phyloP scores from a whole-genome alignment of 2,329 filamentous ascomycete species.

The Beauveria brongniartii region DNA sequence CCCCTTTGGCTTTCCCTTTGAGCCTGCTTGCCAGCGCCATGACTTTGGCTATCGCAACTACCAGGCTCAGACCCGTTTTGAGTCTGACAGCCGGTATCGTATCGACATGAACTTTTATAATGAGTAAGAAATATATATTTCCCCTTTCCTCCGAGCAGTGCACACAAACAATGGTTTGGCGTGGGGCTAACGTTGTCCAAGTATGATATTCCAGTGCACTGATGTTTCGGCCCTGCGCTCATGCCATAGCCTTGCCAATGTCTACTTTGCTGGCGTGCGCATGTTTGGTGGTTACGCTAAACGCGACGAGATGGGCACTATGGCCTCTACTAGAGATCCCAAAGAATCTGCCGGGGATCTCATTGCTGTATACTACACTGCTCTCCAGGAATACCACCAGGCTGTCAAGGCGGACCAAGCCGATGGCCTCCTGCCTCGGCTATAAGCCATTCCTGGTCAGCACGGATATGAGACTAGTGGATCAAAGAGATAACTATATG shows the following conservation, averaged over 20 bases:
- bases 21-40: constrained; percentile 29
- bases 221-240: constrained; percentile 10
- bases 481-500: too few species aligned
- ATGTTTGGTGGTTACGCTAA: constrained; percentile 19
- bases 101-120: constrained; percentile 37
- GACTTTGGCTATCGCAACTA: constrained; percentile 38
- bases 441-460: not conserved
- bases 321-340: constrained; percentile 6
- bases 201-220: constrained; percentile 23
- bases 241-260: constrained; percentile 23
- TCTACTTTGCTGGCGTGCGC: constrained; percentile 25
- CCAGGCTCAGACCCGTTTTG: constrained; percentile 27
- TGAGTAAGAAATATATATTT: constrained; percentile 18
- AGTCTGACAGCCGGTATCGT: constrained; percentile 22
- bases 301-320: not conserved
- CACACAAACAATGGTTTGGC: not conserved
- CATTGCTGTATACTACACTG: constrained; percentile 19
- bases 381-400: constrained; percentile 20
- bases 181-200: constrained; percentile 3
- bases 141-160: not conserved
- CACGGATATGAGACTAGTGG: not conserved
- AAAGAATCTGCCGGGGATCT: constrained; percentile 11
- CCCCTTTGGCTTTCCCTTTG: constrained; percentile 20
- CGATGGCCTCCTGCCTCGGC: constrained; percentile 15
- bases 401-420: constrained; percentile 21